Evolutionary conservation across 495 filamentous ascomycete genomes (phyloP).

Genomic region (Echria macrotheca): DNA sequence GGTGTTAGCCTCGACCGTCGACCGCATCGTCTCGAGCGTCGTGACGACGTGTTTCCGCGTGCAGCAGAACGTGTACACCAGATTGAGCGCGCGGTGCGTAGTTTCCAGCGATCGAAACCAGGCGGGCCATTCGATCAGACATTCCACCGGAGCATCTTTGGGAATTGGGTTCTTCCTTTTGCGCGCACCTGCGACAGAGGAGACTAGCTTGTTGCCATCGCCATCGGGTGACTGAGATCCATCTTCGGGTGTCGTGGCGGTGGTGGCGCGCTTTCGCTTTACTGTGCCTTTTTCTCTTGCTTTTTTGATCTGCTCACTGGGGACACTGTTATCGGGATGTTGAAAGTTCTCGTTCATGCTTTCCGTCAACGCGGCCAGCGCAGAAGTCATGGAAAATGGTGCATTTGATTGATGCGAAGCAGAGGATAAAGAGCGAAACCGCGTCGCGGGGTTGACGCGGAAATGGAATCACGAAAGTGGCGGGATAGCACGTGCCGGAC

Average conservation of each 20-base stretch:
- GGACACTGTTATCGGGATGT: not conserved
- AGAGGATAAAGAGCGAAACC: not conserved
- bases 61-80: slow-evolving; percentile 91
- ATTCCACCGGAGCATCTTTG: not conserved
- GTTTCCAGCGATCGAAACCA: slow-evolving; percentile 66
- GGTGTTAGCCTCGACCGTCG: slow-evolving; percentile 77
- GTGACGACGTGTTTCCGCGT: slow-evolving; percentile 88
- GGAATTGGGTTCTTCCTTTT: not conserved
- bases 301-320: not conserved
- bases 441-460: not conserved
- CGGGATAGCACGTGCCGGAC: slow-evolving; percentile 34
- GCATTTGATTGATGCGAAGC: too few relatives aligned
- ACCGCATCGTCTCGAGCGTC: slow-evolving; percentile 81
- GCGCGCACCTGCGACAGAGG: too few relatives aligned
- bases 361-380: not conserved
- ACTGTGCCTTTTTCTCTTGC: not conserved
- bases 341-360: too few relatives aligned
- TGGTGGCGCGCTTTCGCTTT: slow-evolving; percentile 13
- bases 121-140: slow-evolving; percentile 58
- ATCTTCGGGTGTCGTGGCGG: not conserved
- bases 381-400: not conserved
- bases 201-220: too few relatives aligned
- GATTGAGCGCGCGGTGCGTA: slow-evolving; percentile 77
- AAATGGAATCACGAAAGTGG: slow-evolving; percentile 30
- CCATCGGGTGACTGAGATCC: too few relatives aligned